phyloP scores from a whole-genome alignment of 2,329 filamentous ascomycete genomes.

The Piedraia hortae region DNA sequence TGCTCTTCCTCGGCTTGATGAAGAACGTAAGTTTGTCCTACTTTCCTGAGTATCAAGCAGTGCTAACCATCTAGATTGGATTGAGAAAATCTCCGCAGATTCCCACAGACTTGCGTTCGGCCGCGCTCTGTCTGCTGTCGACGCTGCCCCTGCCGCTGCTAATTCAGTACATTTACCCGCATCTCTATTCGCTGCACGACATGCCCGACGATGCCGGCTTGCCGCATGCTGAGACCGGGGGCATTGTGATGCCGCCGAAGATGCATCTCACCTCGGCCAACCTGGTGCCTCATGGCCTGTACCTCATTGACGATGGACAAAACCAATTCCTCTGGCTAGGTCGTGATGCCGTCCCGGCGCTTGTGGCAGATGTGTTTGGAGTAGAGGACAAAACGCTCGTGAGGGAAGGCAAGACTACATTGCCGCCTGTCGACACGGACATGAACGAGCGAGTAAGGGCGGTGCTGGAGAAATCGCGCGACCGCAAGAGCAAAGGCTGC shows the following conservation, averaged over 20 bases:
- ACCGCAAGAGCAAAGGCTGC: constrained; percentile 62
- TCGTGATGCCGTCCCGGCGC: constrained; percentile 68
- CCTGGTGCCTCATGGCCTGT: constrained; percentile 69
- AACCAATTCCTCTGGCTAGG: constrained; percentile 96
- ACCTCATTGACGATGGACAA: constrained; percentile 89
- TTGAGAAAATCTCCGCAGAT: constrained; percentile 83
- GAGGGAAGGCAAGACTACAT: constrained; percentile 65
- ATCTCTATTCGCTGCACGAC: constrained; percentile 57
- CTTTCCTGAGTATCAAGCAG: constrained; percentile 1
- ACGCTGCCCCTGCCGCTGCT: constrained; percentile 72
- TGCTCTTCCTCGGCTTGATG: constrained; percentile 78
- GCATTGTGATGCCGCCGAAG: constrained; percentile 64
- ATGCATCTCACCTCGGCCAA: constrained; percentile 70
- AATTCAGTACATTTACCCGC: constrained; percentile 57
- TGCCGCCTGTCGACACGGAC: constrained; percentile 78
- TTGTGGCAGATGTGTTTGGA: constrained; percentile 75
- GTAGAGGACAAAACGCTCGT: constrained; percentile 57
- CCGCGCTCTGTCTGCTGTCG: constrained; percentile 77
- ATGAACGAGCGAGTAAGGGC: constrained; percentile 86
- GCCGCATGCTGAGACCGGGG: constrained; percentile 60
- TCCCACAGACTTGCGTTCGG: constrained; percentile 74
- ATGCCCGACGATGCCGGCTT: constrained; percentile 86
- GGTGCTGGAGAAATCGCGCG: constrained; percentile 74
- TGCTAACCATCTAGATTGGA: constrained; percentile 25
- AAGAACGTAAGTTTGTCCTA: constrained; percentile 44